Conservation (phyloP, 2,329 filamentous ascomycete genomes). For the Nemania serpens region DNA sequence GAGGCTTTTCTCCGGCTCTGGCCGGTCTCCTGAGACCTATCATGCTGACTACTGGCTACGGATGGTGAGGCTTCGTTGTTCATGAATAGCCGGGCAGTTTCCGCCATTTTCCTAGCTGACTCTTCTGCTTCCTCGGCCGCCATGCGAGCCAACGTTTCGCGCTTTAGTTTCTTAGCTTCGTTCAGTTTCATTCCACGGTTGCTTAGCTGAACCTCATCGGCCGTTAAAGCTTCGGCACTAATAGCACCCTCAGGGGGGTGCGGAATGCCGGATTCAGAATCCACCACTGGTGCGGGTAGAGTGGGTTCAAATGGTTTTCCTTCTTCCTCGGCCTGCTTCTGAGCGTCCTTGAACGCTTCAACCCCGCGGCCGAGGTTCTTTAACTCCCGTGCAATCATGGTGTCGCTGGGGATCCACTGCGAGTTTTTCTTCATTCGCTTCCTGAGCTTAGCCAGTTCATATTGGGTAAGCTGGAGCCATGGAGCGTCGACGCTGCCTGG, state of each 20-base stretch:
- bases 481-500: slow-evolving; percentile 64
- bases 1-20: slow-evolving; percentile 37
- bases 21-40: slow-evolving; percentile 39
- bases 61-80: slow-evolving; percentile 43
- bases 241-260: slow-evolving; percentile 65
- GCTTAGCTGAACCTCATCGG: slow-evolving; percentile 66
- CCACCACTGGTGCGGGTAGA: slow-evolving; percentile 49
- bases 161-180: slow-evolving; percentile 75
- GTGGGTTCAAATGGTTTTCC: slow-evolving; percentile 63
- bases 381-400: slow-evolving; percentile 82
- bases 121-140: slow-evolving; percentile 67
- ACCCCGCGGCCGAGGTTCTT: slow-evolving; percentile 70
- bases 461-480: slow-evolving; percentile 68
- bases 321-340: slow-evolving; percentile 67
- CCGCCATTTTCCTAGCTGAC: slow-evolving; percentile 57
- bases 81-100: slow-evolving; percentile 53
- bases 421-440: slow-evolving; percentile 94
- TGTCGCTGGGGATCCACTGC: slow-evolving; percentile 81
- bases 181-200: slow-evolving; percentile 80
- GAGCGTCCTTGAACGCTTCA: slow-evolving; percentile 64
- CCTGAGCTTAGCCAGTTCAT: slow-evolving; percentile 69
- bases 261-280: slow-evolving; percentile 55
- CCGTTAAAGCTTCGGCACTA: slow-evolving; percentile 59
- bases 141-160: slow-evolving; percentile 65
- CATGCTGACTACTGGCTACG: slow-evolving; percentile 37